Conservation (phyloP, 768 basidiomycete species). For the Steccherinum ochraceum region DNA sequence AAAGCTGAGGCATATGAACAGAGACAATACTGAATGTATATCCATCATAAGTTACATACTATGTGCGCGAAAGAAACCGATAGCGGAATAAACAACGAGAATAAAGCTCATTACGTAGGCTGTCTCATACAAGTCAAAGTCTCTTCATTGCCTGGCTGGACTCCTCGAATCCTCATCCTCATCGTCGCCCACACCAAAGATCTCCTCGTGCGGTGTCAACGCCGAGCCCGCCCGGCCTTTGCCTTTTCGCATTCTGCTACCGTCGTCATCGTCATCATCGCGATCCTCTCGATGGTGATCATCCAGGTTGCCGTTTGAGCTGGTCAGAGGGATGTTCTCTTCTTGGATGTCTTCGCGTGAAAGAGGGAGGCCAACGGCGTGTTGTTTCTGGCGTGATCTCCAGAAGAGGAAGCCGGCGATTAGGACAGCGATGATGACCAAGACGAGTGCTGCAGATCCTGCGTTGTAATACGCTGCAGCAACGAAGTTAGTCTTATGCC, state of each 20-base stretch:
- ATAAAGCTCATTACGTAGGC: not conserved
- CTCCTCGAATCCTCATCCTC: constrained; percentile 30
- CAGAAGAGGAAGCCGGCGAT: constrained; percentile 80
- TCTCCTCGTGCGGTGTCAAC: constrained; percentile 25
- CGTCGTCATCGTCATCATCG: constrained; percentile 16
- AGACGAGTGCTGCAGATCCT: constrained; percentile 79
- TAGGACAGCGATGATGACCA: constrained; percentile 61
- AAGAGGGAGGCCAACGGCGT: constrained; percentile 30
- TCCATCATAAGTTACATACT: too few species aligned
- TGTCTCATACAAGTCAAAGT: not conserved
- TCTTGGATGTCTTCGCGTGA: constrained; percentile 28
- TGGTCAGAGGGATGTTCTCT: constrained; percentile 67
- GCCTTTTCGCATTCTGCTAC: constrained; percentile 22
- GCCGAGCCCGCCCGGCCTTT: constrained; percentile 27
- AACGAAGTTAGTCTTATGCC: not conserved
- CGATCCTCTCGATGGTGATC: constrained; percentile 16
- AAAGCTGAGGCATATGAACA: too few species aligned
- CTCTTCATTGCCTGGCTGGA: constrained; percentile 1
- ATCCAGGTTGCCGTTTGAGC: constrained; percentile 24
- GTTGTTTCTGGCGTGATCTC: constrained; percentile 44
- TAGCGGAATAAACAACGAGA: not conserved
- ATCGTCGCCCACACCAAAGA: constrained; percentile 42
- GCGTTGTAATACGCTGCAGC: constrained; percentile 87
- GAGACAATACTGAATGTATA: too few species aligned
- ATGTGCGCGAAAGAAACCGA: not conserved